Base-by-base conservation (phyloP, 2,329 filamentous ascomycete species). In the Daldinia eschscholtzii region DNA sequence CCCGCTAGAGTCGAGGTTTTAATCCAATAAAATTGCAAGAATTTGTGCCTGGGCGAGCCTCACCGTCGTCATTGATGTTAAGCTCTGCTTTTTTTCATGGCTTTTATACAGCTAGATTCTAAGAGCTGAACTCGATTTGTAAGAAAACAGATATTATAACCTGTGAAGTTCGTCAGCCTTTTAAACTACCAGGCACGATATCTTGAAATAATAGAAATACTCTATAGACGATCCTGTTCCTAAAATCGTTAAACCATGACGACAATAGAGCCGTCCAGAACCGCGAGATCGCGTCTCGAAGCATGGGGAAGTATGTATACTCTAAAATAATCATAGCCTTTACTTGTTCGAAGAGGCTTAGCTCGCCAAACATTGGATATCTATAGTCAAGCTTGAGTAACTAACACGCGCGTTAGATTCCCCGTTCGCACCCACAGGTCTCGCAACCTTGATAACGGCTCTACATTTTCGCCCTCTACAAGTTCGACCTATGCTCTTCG, bases 391-490 rank as follows among this genome's bases (percentile, higher is more conserved):
- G 12, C 30, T 33, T 33, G 30, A 4, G 50, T 52, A 56, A 57
- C 65, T 68, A 48, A 68, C 56, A 6, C 30, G 9, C 26, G 60
- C 30, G 30, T 7, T 72, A 89, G 87, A 83, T 61, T 85, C 83
- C 50, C 83, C 87, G 56, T 77, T 89, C 39, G 84, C 87, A 1
- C 82, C 87, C 12, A 84, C 86, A 64, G 83, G 85, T 50, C 82
- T 89, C 23, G 87, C 86, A 44, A 88, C 86, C 52, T 82, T 89
- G 44, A 81, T 88, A 65, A 83, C 85, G 10, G 82, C 87, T 39
- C 84, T 88, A 15, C 87, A 89, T 81, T 81, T 81, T 50, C 85
- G 86, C 2, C 87, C 87, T 37, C 76, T 87, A 56, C 84, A 85
- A 71, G 72, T 80, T 12, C 78, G 87, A 3, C 85, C 87, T 39